Conservation (phyloP, 2,329 filamentous ascomycete genomes). For the Fusarium metavorans region DNA sequence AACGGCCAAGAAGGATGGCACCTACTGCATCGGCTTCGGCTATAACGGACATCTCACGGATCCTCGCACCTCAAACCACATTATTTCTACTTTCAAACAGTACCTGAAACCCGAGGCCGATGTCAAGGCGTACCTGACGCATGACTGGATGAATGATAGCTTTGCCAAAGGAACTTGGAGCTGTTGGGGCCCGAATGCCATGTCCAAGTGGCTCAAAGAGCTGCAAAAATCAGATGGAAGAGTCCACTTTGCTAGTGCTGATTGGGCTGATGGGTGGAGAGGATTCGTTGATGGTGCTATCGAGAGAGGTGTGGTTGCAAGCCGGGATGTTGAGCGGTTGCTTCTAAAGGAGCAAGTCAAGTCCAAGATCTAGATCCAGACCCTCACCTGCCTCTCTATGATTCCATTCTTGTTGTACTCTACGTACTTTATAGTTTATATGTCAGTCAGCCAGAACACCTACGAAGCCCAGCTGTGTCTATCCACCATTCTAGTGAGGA, state of each 20-base stretch:
- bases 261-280: slow-evolving; percentile 41
- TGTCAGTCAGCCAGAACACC: not conserved
- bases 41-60: slow-evolving; percentile 14
- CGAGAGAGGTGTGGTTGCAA: slow-evolving; percentile 21
- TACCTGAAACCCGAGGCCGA: slow-evolving; percentile 13
- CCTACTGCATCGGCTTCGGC: slow-evolving; percentile 35
- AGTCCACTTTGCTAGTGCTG: slow-evolving; percentile 35
- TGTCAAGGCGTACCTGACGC: slow-evolving; percentile 32
- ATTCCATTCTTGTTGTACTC: not conserved
- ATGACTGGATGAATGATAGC: slow-evolving; percentile 36
- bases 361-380: not conserved
- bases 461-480: not conserved
- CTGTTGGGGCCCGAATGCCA: slow-evolving; percentile 30
- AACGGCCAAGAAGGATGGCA: slow-evolving; percentile 8
- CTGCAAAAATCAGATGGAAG: slow-evolving; percentile 27
- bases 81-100: slow-evolving; percentile 10
- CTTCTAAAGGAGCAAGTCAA: not conserved
- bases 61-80: not conserved
- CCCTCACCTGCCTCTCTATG: not conserved
- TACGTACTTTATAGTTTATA: not conserved
- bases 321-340: not conserved
- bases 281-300: slow-evolving; percentile 42
- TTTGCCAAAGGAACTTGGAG: slow-evolving; percentile 29
- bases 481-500: not conserved
- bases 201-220: slow-evolving; percentile 20